Evolutionary conservation across 1,139 yeast species (phyloP), one percentile per base, ranked within the genome.

Genomic region (Saccharomycopsis phalli): DNA sequence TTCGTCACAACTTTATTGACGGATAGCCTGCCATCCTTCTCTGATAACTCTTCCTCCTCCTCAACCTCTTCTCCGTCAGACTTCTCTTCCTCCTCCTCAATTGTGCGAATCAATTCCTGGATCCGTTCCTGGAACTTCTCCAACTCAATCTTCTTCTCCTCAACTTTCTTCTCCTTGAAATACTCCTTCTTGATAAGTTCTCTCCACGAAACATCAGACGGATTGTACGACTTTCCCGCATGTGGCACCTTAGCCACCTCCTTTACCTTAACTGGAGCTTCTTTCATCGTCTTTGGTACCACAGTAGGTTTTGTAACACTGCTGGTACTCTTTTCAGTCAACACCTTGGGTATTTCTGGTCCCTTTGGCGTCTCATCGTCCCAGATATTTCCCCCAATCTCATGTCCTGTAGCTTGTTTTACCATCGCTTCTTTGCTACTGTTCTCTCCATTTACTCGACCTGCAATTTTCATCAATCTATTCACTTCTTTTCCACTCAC

Each of bases 161-260:
- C 96, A 45, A 71, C 72, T 42, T 71, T 67, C 52, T 76, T 71
- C 55, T 87, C 95, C 42, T 67, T 65, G 41, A 60, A 68, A 52
- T 71, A 80, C 59, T 87, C 96, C 45, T 68, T 65, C 46, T 74
- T 65, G 43, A 91, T 72, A 51, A 88, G 67, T 23, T 63, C 64
- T 53, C 76, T 75, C 98, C 98, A 91, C 27, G 84, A 76, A 46
- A 80, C 82, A 49, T 81, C 66, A 11, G 93, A 73, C 27, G 98
- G 98, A 57, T 91, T 91, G 57, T 91, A 91, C 2, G 97, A 88
- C 58, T 82, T 82, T 41, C 98, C 98, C 2, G 80, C 91, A 52
- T 79, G 81, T 16, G 91, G 86, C 4, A 77, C 47, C 5, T 55
- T 61, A 19, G 74, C 77, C 4, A 68, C 59, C 18, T 70, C 66